These are phyloP conservation scores for Exophiala bonariae DNA, from an alignment of 2,329 filamentous ascomycete genomes.

Conservation along the genomic window DNA sequence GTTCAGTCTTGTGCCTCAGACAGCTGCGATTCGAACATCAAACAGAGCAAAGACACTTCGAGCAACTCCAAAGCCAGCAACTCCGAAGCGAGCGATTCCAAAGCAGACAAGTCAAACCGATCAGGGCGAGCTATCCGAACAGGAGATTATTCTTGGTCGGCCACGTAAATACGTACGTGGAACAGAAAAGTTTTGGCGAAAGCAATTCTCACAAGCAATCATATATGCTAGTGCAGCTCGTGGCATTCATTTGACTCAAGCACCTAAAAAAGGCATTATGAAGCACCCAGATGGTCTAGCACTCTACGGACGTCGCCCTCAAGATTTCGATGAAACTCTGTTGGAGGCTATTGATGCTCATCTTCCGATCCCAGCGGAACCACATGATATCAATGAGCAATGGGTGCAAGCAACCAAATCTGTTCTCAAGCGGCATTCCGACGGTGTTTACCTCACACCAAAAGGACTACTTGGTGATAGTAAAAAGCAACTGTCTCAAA, in stretches of 20 bases:
- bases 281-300: conserved; percentile 18
- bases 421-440: conserved; percentile 21
- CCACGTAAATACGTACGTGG: conserved; percentile 29
- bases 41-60: too few relatives aligned
- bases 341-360: conserved; percentile 19
- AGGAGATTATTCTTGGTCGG: conserved; percentile 14
- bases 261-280: conserved; percentile 15
- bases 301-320: conserved; percentile 24
- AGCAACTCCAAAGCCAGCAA: too few relatives aligned
- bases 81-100: too few relatives aligned
- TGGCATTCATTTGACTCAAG: conserved; percentile 1
- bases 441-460: conserved; percentile 44
- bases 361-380: conserved; percentile 21
- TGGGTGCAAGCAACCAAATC: conserved; percentile 24
- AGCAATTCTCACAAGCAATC: conserved; percentile 22
- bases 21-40: too few relatives aligned
- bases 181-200: conserved; percentile 29
- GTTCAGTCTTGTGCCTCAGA: conserved; percentile 9
- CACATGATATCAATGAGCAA: conserved; percentile 22
- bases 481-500: conserved; percentile 11
- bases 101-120: too few relatives aligned
- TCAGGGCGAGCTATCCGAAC: too few relatives aligned
- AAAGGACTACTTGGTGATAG: conserved; percentile 15
- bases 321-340: conserved; percentile 25
- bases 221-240: conserved; percentile 5